These are phyloP conservation scores for Solanum hybrid DNA, from an alignment of 305 asterid genomes.

Conservation along the genomic window DNA sequence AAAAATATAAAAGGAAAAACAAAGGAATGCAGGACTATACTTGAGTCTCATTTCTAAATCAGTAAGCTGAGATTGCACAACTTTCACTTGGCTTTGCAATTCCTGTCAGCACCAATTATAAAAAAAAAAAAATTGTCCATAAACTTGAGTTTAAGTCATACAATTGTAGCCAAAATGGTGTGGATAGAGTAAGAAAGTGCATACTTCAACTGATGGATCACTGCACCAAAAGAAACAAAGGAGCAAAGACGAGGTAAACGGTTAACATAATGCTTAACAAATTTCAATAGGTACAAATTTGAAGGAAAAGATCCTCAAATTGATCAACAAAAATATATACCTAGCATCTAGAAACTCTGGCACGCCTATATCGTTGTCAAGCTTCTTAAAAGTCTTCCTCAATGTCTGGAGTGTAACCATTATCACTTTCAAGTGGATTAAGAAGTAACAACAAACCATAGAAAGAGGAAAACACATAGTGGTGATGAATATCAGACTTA, in stretches of 20 bases:
- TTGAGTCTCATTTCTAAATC: conserved; percentile 40
- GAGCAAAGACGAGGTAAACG: neutral
- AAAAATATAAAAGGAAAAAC: neutral
- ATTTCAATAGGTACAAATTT: neutral
- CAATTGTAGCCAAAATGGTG: neutral
- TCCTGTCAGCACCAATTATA: conserved; percentile 39
- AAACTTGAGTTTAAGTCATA: neutral
- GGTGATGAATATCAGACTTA: conserved; percentile 24
- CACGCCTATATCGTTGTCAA: conserved; percentile 74
- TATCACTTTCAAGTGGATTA: conserved; percentile 5
- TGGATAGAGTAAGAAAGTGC: neutral
- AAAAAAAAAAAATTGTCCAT: neutral
- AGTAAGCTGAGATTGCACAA: conserved; percentile 41
- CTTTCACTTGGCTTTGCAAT: conserved; percentile 42
- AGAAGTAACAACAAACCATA: neutral
- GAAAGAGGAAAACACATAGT: neutral
- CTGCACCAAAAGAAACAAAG: conserved; percentile 36
- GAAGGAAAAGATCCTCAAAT: neutral
- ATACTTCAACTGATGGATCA: conserved; percentile 63
- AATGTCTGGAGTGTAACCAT: conserved; percentile 36
- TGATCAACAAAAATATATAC: conserved; percentile 21
- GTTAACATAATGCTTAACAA: neutral
- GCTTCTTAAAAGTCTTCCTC: conserved; percentile 81
- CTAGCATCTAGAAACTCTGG: conserved; percentile 76
- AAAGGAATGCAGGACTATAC: neutral